A percentile compares a stretch with the other conserved stretches of the same genome.
Conservation (phyloP, 2,329 filamentous ascomycete genomes). For the Colletotrichum tropicicola region DNA sequence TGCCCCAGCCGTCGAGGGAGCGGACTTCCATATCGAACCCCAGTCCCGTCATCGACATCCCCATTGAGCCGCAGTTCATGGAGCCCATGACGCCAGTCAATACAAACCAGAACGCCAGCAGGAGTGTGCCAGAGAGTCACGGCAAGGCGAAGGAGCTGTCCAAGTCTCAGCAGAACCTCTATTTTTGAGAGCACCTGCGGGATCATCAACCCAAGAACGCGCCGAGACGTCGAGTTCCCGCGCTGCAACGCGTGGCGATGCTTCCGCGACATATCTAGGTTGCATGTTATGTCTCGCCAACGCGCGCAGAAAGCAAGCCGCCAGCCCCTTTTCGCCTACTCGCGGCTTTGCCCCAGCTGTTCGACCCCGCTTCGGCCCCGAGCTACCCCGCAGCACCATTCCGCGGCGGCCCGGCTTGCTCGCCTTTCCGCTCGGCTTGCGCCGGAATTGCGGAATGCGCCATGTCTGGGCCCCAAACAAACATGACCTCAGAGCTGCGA, state of each 20-base stretch:
- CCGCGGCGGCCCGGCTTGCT: conserved; percentile 22
- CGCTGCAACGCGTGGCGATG: too few species aligned
- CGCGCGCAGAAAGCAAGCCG: background rate
- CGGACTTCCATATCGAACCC: background rate
- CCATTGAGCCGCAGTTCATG: conserved; percentile 10
- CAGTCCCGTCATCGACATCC: background rate
- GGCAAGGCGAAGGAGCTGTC: conserved; percentile 23
- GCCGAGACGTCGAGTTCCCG: too few species aligned
- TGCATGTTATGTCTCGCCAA: too few species aligned
- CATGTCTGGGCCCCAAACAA: conserved; percentile 3
- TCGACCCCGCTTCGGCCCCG: conserved; percentile 16
- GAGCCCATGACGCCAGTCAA: conserved; percentile 10
- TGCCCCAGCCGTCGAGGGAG: background rate
- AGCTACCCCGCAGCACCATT: conserved; percentile 24
- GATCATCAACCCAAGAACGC: too few species aligned
- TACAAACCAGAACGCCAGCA: background rate
- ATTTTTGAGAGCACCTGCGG: too few species aligned
- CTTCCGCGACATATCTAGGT: too few species aligned
- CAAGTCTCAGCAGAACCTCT: conserved; percentile 24
- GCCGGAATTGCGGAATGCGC: conserved; percentile 28
- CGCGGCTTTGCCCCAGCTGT: conserved; percentile 12
- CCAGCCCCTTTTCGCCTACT: background rate
- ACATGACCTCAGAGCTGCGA: conserved; percentile 15
- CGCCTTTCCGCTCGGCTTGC: conserved; percentile 31
- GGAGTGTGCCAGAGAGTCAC: background rate